Evolutionary conservation across 805 yeast genomes (phyloP).

Genomic region (Wickerhamiella nectarea): DNA sequence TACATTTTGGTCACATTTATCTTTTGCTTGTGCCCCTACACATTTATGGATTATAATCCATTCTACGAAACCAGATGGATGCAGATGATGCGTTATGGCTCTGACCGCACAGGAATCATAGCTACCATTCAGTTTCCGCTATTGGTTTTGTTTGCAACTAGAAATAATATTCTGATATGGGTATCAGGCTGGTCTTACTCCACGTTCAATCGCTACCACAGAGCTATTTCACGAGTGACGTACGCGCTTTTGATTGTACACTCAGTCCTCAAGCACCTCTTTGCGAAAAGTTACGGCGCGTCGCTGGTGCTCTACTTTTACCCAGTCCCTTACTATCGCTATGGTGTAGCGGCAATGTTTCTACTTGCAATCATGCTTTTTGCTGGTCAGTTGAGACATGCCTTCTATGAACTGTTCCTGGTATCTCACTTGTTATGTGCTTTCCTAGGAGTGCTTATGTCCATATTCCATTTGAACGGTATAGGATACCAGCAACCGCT

Average conservation of each 20-base stretch:
- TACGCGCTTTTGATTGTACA: slow-evolving; percentile 35
- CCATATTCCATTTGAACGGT: slow-evolving; percentile 40
- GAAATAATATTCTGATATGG: slow-evolving; percentile 50
- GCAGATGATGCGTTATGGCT: slow-evolving; percentile 31
- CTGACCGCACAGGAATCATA: slow-evolving; percentile 45
- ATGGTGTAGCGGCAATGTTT: slow-evolving; percentile 27
- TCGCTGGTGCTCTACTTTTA: slow-evolving; percentile 24
- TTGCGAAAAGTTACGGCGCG: slow-evolving; percentile 25
- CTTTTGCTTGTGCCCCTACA: slow-evolving; percentile 24
- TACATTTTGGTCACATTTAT: slow-evolving; percentile 29
- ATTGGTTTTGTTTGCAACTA: slow-evolving; percentile 43
- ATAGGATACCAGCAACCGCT: slow-evolving; percentile 44
- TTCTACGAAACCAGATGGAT: slow-evolving; percentile 24
- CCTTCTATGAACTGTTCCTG: slow-evolving; percentile 42
- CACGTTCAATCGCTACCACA: slow-evolving; percentile 43
- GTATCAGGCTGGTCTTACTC: slow-evolving; percentile 44
- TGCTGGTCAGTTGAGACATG: slow-evolving; percentile 38
- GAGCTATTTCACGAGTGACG: slow-evolving; percentile 40
- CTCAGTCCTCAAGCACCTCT: slow-evolving; percentile 36
- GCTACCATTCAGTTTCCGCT: slow-evolving; percentile 38
- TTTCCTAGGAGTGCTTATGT: slow-evolving; percentile 36
- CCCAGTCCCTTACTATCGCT: slow-evolving; percentile 26
- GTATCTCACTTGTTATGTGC: slow-evolving; percentile 42
- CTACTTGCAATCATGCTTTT: slow-evolving; percentile 30
- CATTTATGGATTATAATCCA: slow-evolving; percentile 26